phyloP scores from a whole-genome alignment of 2,329 filamentous ascomycete species.

The Trichophyton mentagrophytes region DNA sequence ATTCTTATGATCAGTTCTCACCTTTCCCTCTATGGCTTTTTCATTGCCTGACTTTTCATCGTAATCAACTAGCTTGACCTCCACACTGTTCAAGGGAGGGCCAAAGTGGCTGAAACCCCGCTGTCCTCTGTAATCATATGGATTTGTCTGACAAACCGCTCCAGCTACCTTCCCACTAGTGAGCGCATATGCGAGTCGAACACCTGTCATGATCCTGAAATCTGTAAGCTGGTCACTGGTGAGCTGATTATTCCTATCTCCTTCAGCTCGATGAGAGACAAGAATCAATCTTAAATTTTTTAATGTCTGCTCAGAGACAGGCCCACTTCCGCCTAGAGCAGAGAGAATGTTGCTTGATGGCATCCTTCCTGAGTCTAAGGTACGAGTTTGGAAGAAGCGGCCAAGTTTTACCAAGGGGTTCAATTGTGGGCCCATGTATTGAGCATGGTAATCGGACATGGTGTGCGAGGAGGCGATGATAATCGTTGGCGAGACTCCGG shows the following conservation, averaged over 20 bases:
- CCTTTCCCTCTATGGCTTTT: constrained; percentile 46
- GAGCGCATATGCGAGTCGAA: constrained; percentile 73
- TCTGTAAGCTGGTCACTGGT: constrained; percentile 62
- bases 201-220: constrained; percentile 65
- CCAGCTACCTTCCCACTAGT: constrained; percentile 75
- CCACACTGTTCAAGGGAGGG: constrained; percentile 63
- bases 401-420: constrained; percentile 54
- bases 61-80: constrained; percentile 51
- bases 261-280: constrained; percentile 59
- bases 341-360: constrained; percentile 53
- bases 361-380: constrained; percentile 62
- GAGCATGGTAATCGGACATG: constrained; percentile 53
- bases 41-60: constrained; percentile 21
- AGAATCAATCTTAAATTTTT: constrained; percentile 72
- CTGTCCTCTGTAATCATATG: constrained; percentile 66
- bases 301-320: constrained; percentile 29
- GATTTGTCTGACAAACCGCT: constrained; percentile 71
- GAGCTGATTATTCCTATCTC: constrained; percentile 48
- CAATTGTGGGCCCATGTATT: constrained; percentile 47
- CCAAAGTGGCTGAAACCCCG: constrained; percentile 58
- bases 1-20: constrained; percentile 27
- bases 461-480: constrained; percentile 66
- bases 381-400: constrained; percentile 58
- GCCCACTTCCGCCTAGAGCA: constrained; percentile 25
- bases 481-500: constrained; percentile 66